Base-by-base conservation (phyloP, 805 yeast genomes). In the Candida multigemmis region DNA sequence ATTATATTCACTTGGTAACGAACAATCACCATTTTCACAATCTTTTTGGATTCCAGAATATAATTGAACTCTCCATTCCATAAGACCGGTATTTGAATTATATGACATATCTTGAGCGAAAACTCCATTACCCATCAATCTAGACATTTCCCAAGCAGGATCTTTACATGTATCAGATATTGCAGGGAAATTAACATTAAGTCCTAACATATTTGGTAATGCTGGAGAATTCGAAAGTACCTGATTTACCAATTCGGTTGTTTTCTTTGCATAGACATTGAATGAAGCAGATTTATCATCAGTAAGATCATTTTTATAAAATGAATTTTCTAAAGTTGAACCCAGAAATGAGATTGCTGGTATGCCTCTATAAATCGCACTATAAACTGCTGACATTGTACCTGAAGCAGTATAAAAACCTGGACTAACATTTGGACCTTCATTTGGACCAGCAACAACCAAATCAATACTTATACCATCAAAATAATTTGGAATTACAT, bases 271-370 rank as follows among this genome's bases (percentile, higher is more conserved):
- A 36, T 65, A 65, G 28, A 69, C 66, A 44, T 66, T 66, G 22
- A 62, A 50, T 21, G 67, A 53, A 21, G 52, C 52, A 16, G 38
- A 32, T 24, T 56, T 38, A 39, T 67, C 65, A 16, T 54, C 54
- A 37, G 55, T 48, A 30, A 60, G 46, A 30, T 47, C 42, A 42
- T 68, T 73, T 41, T 55, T 48, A 50, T 41, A 64, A 46, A 60
- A 66, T 12, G 73, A 56, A 48, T 68, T 66, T 53, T 65, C 65
- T 11, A 43, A 20, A 37, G 64, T 60, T 19, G 68, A 48, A 23
- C 73, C 74, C 12, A 70, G 61, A 42, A 68, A 58, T 8, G 74
- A 70, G 40, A 68, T 44, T 3, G 68, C 68, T 12, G 74, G 68
- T 33, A 58, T 41, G 12, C 69, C 71, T 50, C 74, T 53, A 42